phyloP scores from a whole-genome alignment of 2,329 filamentous ascomycete species.

The Clarireedia homoeocarpa region DNA sequence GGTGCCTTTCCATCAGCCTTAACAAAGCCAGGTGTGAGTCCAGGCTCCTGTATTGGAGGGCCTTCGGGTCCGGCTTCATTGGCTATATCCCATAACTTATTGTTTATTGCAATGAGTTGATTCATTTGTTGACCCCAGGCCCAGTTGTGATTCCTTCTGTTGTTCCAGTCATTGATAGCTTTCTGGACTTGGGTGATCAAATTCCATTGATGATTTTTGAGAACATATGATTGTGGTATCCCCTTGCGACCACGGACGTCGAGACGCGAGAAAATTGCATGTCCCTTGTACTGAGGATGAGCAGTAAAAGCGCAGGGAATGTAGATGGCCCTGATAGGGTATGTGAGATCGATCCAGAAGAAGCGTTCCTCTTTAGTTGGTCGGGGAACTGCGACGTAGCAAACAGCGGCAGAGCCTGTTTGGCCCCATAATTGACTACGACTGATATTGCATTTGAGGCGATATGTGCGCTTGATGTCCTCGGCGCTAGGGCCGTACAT shows the following conservation, averaged over 20 bases:
- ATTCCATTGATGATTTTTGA: background rate
- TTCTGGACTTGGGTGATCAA: background rate
- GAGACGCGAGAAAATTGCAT: background rate
- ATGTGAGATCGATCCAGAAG: conserved; percentile 1
- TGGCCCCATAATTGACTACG: background rate
- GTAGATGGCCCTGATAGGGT: background rate
- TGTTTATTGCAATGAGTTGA: background rate
- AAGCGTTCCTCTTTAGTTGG: background rate
- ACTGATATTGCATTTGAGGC: background rate
- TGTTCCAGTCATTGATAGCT: background rate
- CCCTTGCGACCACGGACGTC: background rate
- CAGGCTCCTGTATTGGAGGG: background rate
- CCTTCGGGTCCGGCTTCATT: background rate
- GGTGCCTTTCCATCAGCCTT: background rate
- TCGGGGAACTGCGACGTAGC: background rate
- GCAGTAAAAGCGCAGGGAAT: background rate
- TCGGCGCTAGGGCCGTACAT: conserved; percentile 2
- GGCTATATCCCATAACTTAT: too few relatives aligned
- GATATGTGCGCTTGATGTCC: conserved; percentile 1
- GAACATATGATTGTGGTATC: background rate
- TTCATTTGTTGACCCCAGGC: background rate
- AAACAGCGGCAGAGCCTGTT: background rate
- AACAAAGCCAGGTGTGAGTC: background rate
- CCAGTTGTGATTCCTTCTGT: background rate
- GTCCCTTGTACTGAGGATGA: background rate